Percentiles rank a stretch among this genome's conserved stretches.
Evolutionary conservation across 2,329 filamentous ascomycete genomes (phyloP).

Genomic region (Beauveria varroae): DNA sequence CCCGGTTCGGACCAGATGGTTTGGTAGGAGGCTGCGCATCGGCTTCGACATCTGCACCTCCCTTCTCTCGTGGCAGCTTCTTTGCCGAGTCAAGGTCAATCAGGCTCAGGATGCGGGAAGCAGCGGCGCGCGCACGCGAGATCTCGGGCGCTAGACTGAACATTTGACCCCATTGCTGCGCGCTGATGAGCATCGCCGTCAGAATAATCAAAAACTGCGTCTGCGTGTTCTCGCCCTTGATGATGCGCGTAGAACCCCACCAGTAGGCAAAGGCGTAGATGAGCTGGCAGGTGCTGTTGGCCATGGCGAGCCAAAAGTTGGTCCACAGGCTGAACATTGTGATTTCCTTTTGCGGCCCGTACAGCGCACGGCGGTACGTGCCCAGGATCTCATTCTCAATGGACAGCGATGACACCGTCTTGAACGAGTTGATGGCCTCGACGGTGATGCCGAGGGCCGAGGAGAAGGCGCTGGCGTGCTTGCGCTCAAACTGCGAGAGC

Average conservation of each 20-base stretch:
- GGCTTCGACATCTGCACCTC: slow-evolving; percentile 33
- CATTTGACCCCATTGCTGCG: slow-evolving; percentile 66
- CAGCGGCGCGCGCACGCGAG: slow-evolving; percentile 56
- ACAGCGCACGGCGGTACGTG: slow-evolving; percentile 45
- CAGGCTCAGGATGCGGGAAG: slow-evolving; percentile 47
- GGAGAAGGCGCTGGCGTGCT: slow-evolving; percentile 57
- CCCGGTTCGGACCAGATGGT: slow-evolving; percentile 20
- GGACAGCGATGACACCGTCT: slow-evolving; percentile 52
- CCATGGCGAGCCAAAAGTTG: slow-evolving; percentile 53
- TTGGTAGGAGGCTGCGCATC: slow-evolving; percentile 21
- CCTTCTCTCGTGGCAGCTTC: slow-evolving; percentile 17
- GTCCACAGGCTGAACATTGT: slow-evolving; percentile 40
- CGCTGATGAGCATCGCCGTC: slow-evolving; percentile 62
- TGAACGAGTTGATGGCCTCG: slow-evolving; percentile 59
- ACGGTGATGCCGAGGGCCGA: slow-evolving; percentile 57
- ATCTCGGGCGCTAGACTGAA: slow-evolving; percentile 70
- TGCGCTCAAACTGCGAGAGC: slow-evolving; percentile 53
- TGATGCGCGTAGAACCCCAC: slow-evolving; percentile 69
- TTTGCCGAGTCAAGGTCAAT: slow-evolving; percentile 33
- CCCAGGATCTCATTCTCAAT: slow-evolving; percentile 43
- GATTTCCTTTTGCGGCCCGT: slow-evolving; percentile 46
- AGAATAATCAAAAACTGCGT: slow-evolving; percentile 71
- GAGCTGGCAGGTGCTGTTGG: slow-evolving; percentile 55
- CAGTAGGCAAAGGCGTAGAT: slow-evolving; percentile 72
- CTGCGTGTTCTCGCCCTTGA: slow-evolving; percentile 53